Evolutionary conservation across 202 grass and related monocot genomes (phyloP).

Genomic region (Elaeis oleifera): DNA sequence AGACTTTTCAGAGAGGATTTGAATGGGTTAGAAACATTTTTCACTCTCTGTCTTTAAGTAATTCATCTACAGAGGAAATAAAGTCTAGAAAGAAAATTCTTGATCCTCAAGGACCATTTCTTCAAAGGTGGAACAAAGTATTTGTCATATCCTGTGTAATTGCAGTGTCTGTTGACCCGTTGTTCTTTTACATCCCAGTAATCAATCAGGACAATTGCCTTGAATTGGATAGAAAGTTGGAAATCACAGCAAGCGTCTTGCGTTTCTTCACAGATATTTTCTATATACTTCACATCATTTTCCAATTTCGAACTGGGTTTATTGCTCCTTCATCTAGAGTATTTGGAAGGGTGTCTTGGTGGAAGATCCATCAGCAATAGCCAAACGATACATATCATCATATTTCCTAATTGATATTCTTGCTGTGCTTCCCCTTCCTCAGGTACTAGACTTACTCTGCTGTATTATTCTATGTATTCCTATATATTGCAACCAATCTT

Average conservation of each 20-base stretch:
- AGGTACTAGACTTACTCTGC: constrained; percentile 31
- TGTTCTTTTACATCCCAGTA: constrained; percentile 86
- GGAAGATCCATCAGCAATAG: constrained; percentile 55
- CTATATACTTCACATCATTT: constrained; percentile 83
- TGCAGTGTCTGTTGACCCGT: constrained; percentile 69
- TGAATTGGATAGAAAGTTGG: constrained; percentile 62
- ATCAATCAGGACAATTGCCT: constrained; percentile 48
- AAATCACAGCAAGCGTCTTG: constrained; percentile 61
- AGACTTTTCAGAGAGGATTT: constrained; percentile 44
- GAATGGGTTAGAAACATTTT: constrained; percentile 58
- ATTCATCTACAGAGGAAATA: constrained; percentile 37
- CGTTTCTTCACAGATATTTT: constrained; percentile 86
- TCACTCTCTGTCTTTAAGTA: constrained; percentile 35
- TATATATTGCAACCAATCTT: not conserved
- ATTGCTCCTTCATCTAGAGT: constrained; percentile 80
- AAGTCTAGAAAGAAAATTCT: constrained; percentile 49
- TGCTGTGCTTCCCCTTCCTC: constrained; percentile 82
- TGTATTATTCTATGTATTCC: not conserved
- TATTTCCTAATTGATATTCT: constrained; percentile 73
- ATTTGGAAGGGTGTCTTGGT: constrained; percentile 73
- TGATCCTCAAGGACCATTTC: constrained; percentile 86
- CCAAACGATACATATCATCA: constrained; percentile 64
- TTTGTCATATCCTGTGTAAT: constrained; percentile 83
- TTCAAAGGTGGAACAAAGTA: constrained; percentile 95
- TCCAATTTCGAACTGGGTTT: constrained; percentile 92